Evolutionary conservation across 139 green algal species (phyloP), one percentile per base, ranked within the genome.

Genomic region (Tetradesmus obliquus): DNA sequence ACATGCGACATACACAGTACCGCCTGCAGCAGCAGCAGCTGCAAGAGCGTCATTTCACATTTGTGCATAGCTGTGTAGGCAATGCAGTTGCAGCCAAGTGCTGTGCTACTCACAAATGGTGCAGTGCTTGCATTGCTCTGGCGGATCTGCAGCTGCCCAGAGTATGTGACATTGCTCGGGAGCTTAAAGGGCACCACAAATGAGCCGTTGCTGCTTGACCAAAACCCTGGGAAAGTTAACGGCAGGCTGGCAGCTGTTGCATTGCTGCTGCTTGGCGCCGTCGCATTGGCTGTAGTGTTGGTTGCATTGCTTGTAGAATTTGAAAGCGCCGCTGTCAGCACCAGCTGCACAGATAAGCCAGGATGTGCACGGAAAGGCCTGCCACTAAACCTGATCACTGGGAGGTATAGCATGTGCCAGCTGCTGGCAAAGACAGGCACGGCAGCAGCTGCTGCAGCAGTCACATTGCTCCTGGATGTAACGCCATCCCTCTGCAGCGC

Each of bases 121-220:
- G 71, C 32, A 3, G 4, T 55, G 71, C 71, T 90, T 10, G 86
- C 17, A 19, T n/a, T 90, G 69, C 17, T 72, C 2, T 32, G 51
- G 12, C 55, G 24, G 1, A 90, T 15, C 20, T 90, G 19, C 53
- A 90, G 32, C 53, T 74, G 53, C 7, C 69, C 86, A 66, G 22
- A 54, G 7, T 55, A 83, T 4, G 20, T 55, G 3, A 60, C 86
- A 55, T 24, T 22, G 15, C 1, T 62, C 5, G 88, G 55, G 0
- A 91, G 55, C 58, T 87, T 80, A 4, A 91, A 87, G 2, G 79
- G 79, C 32, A 91, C 24, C 20, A 87, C 58, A 79, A 86, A 91
- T 1, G 58, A 81, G 2, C 58, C 79, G 55, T 87, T 87, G 55
- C 8, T 82, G 22, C 55, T 86, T 58, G 88, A 91, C 88, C 88